Base-by-base conservation (phyloP, 1,284 basidiomycete species). In the Laetiporus sulphureus region DNA sequence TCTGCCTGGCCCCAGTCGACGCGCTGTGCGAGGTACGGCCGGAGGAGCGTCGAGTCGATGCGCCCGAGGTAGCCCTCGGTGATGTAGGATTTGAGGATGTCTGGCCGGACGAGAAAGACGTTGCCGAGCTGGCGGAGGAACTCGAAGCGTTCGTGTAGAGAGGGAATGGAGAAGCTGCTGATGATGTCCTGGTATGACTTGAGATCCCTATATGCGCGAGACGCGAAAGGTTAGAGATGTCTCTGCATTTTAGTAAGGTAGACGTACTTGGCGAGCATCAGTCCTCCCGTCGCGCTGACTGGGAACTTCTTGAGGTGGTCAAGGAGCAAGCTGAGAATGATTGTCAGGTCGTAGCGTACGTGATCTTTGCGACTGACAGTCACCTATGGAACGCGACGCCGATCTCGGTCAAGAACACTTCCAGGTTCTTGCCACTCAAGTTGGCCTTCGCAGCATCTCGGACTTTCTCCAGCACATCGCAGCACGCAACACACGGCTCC, bases 101-200 rank as follows among this genome's bases (percentile, higher is more conserved):
- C 91, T 4, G 93, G 92, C 46, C 84, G 85, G 34, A 97, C 89
- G 52, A 97, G 84, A 73, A 98, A 99, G 44, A 95, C 77, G 59
- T 98, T 96, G 54, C 96, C 96, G 1, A 99, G 81, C 63, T 99
- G 94, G 34, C 95, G 86, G 50, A 99, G 84, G 73, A 99, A 98
- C 60, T 99, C 96, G 68, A 96, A 99, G 15, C 96, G 91, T 62
- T 98, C 95, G 48, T 85, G 81, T 3, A 99, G 72, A 2, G 88
- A 75, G 1, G 89, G 75, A 32, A 96, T 83, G 23, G 75, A 73
- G 64, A 95, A 98, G 11, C 77, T 79, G 45, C 74, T 69, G 49
- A 97, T 81, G 2, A 80, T 79, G 54, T 99, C 96, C 71, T 99
- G 96, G 59, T 99, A 99, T 32, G 89, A 83, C 52, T 95, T 96